A percentile compares a stretch with the other conserved stretches of the same genome.
Evolutionary conservation across 2,329 filamentous ascomycete genomes (phyloP).

Genomic region (Didymella glomerata): DNA sequence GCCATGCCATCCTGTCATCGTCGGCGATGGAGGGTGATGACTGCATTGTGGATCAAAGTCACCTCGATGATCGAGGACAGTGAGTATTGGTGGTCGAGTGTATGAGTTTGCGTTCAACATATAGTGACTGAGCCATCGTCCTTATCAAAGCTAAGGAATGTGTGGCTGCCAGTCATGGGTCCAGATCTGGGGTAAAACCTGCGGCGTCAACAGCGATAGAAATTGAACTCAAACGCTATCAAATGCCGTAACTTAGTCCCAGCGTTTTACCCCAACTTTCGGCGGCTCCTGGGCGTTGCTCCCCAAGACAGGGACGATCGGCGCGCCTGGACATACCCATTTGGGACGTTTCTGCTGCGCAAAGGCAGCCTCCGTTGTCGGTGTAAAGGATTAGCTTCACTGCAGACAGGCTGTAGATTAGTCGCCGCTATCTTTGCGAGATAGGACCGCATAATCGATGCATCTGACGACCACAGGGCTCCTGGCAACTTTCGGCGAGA

Average conservation of each 20-base stretch:
- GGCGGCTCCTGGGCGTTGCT: background rate
- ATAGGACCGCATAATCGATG: background rate
- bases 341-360: slow-evolving; percentile 1
- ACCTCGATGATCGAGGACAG: background rate
- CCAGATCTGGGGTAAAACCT: slow-evolving; percentile 12
- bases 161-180: slow-evolving; percentile 10
- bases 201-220: slow-evolving; percentile 12
- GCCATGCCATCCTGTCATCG: slow-evolving; percentile 16
- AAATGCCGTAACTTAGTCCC: background rate
- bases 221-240: slow-evolving; percentile 3
- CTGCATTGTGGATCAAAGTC: slow-evolving; percentile 10
- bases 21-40: background rate
- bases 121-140: slow-evolving; percentile 3
- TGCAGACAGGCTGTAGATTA: slow-evolving; percentile 1
- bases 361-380: background rate
- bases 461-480: background rate
- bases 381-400: background rate
- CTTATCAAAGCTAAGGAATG: slow-evolving; percentile 4
- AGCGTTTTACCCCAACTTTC: slow-evolving; percentile 5
- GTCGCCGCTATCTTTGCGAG: slow-evolving; percentile 1
- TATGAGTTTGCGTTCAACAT: background rate
- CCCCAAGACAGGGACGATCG: slow-evolving; percentile 4
- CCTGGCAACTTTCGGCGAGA: background rate
- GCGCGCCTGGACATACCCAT: slow-evolving; percentile 12
- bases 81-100: background rate